Evolutionary conservation across 768 basidiomycete species (phyloP).

Genomic region (Mycena vulgaris): DNA sequence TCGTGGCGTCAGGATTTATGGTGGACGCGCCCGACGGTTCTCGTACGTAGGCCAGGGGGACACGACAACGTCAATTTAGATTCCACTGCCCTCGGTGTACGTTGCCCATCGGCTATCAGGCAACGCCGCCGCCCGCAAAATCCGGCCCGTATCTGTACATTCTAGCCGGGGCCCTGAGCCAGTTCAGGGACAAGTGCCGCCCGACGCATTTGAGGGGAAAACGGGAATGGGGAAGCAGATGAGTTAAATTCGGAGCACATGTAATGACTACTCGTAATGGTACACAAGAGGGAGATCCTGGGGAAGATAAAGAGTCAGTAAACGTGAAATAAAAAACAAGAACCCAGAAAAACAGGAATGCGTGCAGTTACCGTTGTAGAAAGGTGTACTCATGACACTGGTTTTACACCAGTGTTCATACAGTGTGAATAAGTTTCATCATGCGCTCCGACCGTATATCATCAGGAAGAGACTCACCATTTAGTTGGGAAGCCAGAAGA

Average conservation of each 20-base stretch:
- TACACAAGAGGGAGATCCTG: neutral
- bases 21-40: constrained; percentile 3
- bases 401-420: constrained; percentile 68
- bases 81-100: constrained; percentile 80
- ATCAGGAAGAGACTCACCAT: constrained; percentile 44
- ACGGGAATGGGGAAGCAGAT: constrained; percentile 44
- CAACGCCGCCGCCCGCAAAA: constrained; percentile 81
- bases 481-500: neutral
- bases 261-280: constrained; percentile 13
- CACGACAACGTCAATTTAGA: constrained; percentile 84
- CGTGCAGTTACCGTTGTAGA: constrained; percentile 91
- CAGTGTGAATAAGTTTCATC: constrained; percentile 85
- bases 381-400: constrained; percentile 65
- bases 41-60: constrained; percentile 67
- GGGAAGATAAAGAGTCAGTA: constrained; percentile 32
- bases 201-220: constrained; percentile 84
- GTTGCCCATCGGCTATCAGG: constrained; percentile 83
- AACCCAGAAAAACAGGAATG: constrained; percentile 30
- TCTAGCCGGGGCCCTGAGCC: constrained; percentile 86
- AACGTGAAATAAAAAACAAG: constrained; percentile 15
- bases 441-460: constrained; percentile 44
- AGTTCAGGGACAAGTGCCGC: constrained; percentile 90
- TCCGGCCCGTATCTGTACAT: constrained; percentile 87
- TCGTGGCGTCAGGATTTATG: constrained; percentile 39
- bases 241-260: constrained; percentile 7